Base-by-base conservation (phyloP, 2,329 filamentous ascomycete genomes). In the Ceratocystis variospora region DNA sequence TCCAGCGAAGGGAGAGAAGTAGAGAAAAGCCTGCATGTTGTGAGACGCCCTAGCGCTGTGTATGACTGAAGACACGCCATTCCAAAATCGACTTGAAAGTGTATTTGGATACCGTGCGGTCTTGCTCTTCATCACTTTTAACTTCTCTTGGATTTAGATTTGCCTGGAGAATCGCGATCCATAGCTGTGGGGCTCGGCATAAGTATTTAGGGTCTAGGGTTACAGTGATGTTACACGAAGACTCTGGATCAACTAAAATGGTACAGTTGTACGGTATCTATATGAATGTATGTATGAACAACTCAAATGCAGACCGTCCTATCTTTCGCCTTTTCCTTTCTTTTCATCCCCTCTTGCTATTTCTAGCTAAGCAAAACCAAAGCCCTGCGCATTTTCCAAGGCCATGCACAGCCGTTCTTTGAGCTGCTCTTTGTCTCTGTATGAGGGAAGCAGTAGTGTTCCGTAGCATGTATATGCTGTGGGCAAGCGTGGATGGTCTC, bases 401-500 rank as follows among this genome's bases (percentile, higher is more conserved):
- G 94, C 94, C 80, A 95, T 85, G n/a, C 79, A 81, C 72, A 99
- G 76, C 72, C 92, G 89, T 76, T 87, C 80, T 73, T 81, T 81
- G 72, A 99, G 73, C 45, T 88, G 83, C 68, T 88, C 85, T 72
- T 80, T 83, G 48, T 83, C 83, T 65, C 77, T 80, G 74, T 97
- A 99, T 75, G 92, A 87, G 0, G 94, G 94, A 68, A 99, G 75
- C 70, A 96, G 77, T 59, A 99, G 76, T 61, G 89, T 92, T 1
- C 93, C 90, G 76, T 96, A 97, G 75, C 94, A 99, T 0, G 94
- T 99, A 72, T 91, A 87, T 68, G 90, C 93, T 4, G 88, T 96
- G 2, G 94, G 94, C 71, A 99, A 72, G 69, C 83, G 81, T 0
- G 80, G 81, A 2, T 73, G 73, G 1, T 78, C 77, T 1, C 77